Evolutionary conservation across 495 filamentous ascomycete genomes (phyloP).

Genomic region (Margaritispora aquatica): DNA sequence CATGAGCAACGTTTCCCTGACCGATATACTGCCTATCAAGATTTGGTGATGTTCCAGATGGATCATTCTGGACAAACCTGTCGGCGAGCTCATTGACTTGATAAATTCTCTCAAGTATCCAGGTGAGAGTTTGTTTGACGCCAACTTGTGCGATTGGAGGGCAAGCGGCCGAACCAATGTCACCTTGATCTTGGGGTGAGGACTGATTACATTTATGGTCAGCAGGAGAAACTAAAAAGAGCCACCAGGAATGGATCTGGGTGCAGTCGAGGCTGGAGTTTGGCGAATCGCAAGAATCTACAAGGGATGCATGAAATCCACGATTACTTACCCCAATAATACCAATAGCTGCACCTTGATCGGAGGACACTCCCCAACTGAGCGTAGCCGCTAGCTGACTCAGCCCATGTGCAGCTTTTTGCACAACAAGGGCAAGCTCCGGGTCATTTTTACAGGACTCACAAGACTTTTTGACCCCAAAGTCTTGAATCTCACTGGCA

Average conservation of each 20-base stretch:
- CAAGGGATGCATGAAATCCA: not conserved
- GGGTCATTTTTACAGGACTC: constrained; percentile 13
- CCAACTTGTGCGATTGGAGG: constrained; percentile 20
- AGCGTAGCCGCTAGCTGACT: constrained; percentile 21
- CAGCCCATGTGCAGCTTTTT: constrained; percentile 14
- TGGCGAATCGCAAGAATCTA: not conserved
- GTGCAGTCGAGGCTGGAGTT: not conserved
- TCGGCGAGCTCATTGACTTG: constrained; percentile 21
- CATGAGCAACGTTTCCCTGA: constrained; percentile 5
- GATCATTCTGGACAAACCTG: constrained; percentile 13
- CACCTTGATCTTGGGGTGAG: constrained; percentile 2
- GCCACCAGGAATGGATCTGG: not conserved
- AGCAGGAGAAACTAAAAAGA: constrained; percentile 3
- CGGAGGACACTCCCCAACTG: not conserved
- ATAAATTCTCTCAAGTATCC: constrained; percentile 17
- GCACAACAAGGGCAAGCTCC: constrained; percentile 13
- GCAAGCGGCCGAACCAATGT: constrained; percentile 2
- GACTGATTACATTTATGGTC: constrained; percentile 15
- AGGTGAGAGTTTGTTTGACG: constrained; percentile 19
- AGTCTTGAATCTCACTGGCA: constrained; percentile 9
- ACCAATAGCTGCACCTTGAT: not conserved
- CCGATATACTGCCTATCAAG: constrained; percentile 2
- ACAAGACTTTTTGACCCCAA: constrained; percentile 6
- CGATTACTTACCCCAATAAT: not conserved
- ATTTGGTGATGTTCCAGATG: not conserved